Base-by-base conservation (phyloP, 2,329 filamentous ascomycete species). In the Boeremia exigua region DNA sequence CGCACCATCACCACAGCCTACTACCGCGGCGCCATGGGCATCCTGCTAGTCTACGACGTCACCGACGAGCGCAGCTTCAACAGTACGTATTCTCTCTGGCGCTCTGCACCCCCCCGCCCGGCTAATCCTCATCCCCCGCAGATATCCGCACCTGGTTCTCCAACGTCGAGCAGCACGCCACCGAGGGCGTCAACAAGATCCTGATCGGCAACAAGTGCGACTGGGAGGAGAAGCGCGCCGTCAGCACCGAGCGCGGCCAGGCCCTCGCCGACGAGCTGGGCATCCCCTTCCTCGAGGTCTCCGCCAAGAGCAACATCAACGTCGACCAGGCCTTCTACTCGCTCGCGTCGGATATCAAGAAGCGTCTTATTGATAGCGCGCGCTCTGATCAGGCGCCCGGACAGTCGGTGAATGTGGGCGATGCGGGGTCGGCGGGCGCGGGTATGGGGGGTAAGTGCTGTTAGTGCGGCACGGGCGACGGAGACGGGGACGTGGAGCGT, bases 81-180 rank as follows among this genome's bases (percentile, higher is more conserved):
- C 79, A 96, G 93, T 96, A 84, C 71, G 89, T 80, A 38, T 15
- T 36, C 48, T 37, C 15, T 10, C n/a, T n/a, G n/a, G n/a, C n/a
- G n/a, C n/a, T n/a, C n/a, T n/a, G n/a, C n/a, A n/a, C n/a, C n/a
- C n/a, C n/a, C n/a, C n/a, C n/a, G n/a, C n/a, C n/a, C n/a, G n/a
- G 6, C 14, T 15, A 25, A 42, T 25, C 12, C 19, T 69, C 63
- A n/a, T n/a, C 36, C 9, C 8, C 9, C 12, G 33, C 74, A 98
- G 95, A 99, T 80, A 99, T 99, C 78, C 90, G 93, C 73, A 98
- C 95, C 66, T 99, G 95, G 95, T 99, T 99, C 81, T 93, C 93
- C 75, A 98, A 99, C 80, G 93, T 97, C 68, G 93, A 97, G 78
- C 93, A 96, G 79, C 93, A 99, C 80, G 95, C 95, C 56, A 96